phyloP scores from a whole-genome alignment of 768 basidiomycete genomes.

The Boletus sp. region DNA sequence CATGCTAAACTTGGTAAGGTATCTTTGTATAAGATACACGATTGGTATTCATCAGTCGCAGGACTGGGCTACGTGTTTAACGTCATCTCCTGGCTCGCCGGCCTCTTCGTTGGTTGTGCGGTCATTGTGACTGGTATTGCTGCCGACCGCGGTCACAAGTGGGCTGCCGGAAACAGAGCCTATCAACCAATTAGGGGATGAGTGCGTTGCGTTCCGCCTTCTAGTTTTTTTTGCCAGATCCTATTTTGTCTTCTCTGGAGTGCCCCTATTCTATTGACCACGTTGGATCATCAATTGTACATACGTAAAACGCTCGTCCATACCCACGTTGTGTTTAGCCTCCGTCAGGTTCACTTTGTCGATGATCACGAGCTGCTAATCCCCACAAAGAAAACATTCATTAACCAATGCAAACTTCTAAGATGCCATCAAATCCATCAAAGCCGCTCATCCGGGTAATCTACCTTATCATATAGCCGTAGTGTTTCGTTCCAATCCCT shows the following conservation, averaged over 20 bases:
- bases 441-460: constrained; percentile 62
- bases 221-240: not conserved
- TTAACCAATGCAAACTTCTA: not conserved
- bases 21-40: not conserved
- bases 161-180: constrained; percentile 77
- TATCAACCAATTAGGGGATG: constrained; percentile 42
- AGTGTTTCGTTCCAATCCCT: constrained; percentile 90
- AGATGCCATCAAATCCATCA: constrained; percentile 8
- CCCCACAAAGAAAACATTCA: not conserved
- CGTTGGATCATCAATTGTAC: not conserved
- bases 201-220: not conserved
- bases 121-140: constrained; percentile 63
- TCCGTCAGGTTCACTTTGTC: not conserved
- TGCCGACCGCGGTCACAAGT: constrained; percentile 48
- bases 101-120: constrained; percentile 48
- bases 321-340: constrained; percentile 3
- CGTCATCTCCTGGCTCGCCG: constrained; percentile 58
- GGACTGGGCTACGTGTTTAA: constrained; percentile 62
- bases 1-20: constrained; percentile 58
- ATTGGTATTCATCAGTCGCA: constrained; percentile 27
- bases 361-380: not conserved
- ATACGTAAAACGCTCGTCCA: not conserved
- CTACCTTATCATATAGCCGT: constrained; percentile 76
- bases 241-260: not conserved
- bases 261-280: not conserved